These are phyloP conservation scores for Grigorovia jiainica DNA, from an alignment of 805 yeast species.

Conservation along the genomic window DNA sequence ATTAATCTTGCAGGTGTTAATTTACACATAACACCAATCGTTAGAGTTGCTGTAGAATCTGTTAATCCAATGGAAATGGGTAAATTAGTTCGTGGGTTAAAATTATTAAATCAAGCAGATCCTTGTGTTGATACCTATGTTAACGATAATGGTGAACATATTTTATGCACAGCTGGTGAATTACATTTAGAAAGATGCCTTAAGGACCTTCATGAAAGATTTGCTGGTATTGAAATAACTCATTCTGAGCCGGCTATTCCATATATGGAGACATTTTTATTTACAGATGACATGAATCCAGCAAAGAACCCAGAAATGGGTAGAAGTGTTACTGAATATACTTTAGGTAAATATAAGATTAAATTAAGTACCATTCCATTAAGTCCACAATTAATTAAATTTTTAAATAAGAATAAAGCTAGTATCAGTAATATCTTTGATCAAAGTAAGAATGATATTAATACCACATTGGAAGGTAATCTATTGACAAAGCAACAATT, in stretches of 20 bases:
- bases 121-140: slow-evolving; percentile 86
- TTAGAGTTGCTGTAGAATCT: slow-evolving; percentile 94
- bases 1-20: slow-evolving; percentile 73
- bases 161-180: slow-evolving; percentile 93
- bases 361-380: slow-evolving; percentile 43
- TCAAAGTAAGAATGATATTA: slow-evolving; percentile 7
- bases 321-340: slow-evolving; percentile 42
- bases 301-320: slow-evolving; percentile 37
- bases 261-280: slow-evolving; percentile 72
- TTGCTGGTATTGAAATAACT: slow-evolving; percentile 82
- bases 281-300: slow-evolving; percentile 42
- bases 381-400: slow-evolving; percentile 39
- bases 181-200: slow-evolving; percentile 90
- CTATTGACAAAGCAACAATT: slow-evolving; percentile 19
- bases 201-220: slow-evolving; percentile 81
- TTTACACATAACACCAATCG: slow-evolving; percentile 77
- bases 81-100: slow-evolving; percentile 67
- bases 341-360: slow-evolving; percentile 41
- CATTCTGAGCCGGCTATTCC: slow-evolving; percentile 92
- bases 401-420: slow-evolving; percentile 38
- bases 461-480: slow-evolving; percentile 1
- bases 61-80: slow-evolving; percentile 73
- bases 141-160: slow-evolving; percentile 87
- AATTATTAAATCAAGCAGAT: slow-evolving; percentile 75
- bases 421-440: slow-evolving; percentile 30